Evolutionary conservation across 192 early-diverging fungal species (phyloP).

Genomic region (Podila horticola): DNA sequence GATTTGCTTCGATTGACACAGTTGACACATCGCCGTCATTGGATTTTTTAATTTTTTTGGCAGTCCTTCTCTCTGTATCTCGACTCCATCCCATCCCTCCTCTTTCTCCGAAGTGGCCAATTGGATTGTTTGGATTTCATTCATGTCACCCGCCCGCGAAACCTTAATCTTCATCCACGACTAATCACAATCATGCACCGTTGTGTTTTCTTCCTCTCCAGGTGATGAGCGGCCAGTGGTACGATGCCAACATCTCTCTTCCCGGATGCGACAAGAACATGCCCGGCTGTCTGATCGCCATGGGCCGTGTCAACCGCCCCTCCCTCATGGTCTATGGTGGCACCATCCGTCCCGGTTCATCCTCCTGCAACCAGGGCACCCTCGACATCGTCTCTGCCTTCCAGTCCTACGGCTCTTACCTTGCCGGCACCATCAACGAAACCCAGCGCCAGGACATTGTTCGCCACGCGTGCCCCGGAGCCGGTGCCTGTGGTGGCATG

Average conservation of each 20-base stretch:
- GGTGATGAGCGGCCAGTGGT: constrained; percentile 98
- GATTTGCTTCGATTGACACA: not conserved
- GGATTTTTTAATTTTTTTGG: not conserved
- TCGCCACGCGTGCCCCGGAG: constrained; percentile 81
- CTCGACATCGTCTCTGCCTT: constrained; percentile 98
- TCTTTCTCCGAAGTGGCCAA: not conserved
- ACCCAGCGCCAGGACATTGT: constrained; percentile 83
- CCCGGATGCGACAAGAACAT: constrained; percentile 98
- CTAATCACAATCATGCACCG: not conserved
- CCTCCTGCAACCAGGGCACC: constrained; percentile 69
- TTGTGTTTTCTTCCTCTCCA: constrained; percentile 13
- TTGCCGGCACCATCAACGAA: constrained; percentile 91
- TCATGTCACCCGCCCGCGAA: not conserved
- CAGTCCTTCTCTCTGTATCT: not conserved
- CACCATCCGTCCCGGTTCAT: constrained; percentile 86
- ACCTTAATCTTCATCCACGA: constrained; percentile 2
- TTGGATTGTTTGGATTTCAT: not conserved
- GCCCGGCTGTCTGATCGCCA: constrained; percentile 97
- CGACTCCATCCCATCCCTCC: not conserved
- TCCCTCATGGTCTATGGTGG: constrained; percentile 99
- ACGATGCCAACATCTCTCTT: constrained; percentile 97
- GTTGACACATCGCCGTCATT: constrained; percentile 1
- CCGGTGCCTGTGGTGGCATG: constrained; percentile 99
- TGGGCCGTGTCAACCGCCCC: constrained; percentile 95
- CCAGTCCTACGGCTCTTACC: constrained; percentile 93